Evolutionary conservation across 331 rosid species (phyloP).

Genomic region (Quercus phellos): DNA sequence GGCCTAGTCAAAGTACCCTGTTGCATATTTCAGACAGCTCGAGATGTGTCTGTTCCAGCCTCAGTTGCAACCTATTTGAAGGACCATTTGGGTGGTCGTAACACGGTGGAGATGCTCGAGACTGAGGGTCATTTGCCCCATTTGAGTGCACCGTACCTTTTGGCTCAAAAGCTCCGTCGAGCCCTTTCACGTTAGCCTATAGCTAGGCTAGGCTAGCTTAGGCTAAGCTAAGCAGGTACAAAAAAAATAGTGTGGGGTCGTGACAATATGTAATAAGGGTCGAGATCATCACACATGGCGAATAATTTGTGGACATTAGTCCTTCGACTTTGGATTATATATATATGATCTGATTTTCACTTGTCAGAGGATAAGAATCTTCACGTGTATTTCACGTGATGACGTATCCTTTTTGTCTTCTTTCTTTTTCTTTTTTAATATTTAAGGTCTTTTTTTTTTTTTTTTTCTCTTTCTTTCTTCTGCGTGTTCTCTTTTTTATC

Average conservation of each 20-base stretch:
- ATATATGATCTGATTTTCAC: not conserved
- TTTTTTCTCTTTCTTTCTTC: no score
- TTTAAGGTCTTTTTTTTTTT: no score
- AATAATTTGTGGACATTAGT: constrained; percentile 38
- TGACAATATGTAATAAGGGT: constrained; percentile 20
- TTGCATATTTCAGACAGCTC: constrained; percentile 75
- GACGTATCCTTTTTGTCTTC: not conserved
- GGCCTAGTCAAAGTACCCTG: constrained; percentile 80
- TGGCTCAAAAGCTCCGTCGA: constrained; percentile 53
- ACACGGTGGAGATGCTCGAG: constrained; percentile 68
- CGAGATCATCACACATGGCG: constrained; percentile 41
- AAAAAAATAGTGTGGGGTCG: not conserved
- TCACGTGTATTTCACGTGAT: constrained; percentile 41
- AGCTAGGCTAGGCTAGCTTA: no score
- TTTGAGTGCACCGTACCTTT: constrained; percentile 63
- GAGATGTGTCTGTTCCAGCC: constrained; percentile 73
- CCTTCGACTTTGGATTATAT: constrained; percentile 22
- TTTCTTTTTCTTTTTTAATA: not conserved
- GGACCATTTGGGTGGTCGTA: constrained; percentile 80
- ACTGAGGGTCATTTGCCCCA: constrained; percentile 96
- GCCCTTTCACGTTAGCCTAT: constrained; percentile 52
- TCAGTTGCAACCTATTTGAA: constrained; percentile 62
- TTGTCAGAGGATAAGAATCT: constrained; percentile 45
- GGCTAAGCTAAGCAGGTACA: no score
- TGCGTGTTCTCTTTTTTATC: not conserved